phyloP scores from a whole-genome alignment of 2,329 filamentous ascomycete species.

The Fusarium chuoi region DNA sequence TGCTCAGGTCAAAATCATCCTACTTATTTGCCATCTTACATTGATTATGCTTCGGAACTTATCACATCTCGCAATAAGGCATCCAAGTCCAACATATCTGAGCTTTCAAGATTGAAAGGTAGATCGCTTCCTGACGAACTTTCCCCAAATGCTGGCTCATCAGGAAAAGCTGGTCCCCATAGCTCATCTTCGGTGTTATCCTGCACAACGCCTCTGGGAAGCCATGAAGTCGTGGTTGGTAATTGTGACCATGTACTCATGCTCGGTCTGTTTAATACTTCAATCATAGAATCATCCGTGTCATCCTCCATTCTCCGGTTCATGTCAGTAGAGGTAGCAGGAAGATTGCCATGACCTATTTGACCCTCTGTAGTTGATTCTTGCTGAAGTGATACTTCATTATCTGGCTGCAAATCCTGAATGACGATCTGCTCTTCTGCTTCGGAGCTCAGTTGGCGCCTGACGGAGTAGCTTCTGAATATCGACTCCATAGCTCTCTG shows the following conservation, averaged over 20 bases:
- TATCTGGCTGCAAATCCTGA: fast-evolving
- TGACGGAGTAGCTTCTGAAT: not conserved
- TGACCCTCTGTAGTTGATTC: not conserved
- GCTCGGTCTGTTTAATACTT: fast-evolving
- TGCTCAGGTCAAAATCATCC: fast-evolving
- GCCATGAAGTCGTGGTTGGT: not conserved
- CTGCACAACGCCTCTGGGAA: no score
- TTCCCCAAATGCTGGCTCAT: not conserved
- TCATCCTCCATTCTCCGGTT: fast-evolving
- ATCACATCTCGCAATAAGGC: not conserved
- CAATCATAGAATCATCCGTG: fast-evolving
- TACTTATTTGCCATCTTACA: fast-evolving
- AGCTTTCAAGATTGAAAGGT: not conserved
- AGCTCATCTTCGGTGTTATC: no score
- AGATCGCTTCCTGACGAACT: fast-evolving
- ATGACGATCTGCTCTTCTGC: not conserved
- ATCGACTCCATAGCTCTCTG: not conserved
- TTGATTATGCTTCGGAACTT: not conserved
- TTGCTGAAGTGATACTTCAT: not conserved
- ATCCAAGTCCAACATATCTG: not conserved
- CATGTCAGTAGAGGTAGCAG: fast-evolving
- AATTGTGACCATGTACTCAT: not conserved
- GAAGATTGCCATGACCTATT: fast-evolving
- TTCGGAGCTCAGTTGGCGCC: fast-evolving
- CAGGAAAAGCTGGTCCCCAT: not conserved